These are phyloP conservation scores for Moricandia arvensis DNA, from an alignment of 345 rosid genomes.

Conservation along the genomic window DNA sequence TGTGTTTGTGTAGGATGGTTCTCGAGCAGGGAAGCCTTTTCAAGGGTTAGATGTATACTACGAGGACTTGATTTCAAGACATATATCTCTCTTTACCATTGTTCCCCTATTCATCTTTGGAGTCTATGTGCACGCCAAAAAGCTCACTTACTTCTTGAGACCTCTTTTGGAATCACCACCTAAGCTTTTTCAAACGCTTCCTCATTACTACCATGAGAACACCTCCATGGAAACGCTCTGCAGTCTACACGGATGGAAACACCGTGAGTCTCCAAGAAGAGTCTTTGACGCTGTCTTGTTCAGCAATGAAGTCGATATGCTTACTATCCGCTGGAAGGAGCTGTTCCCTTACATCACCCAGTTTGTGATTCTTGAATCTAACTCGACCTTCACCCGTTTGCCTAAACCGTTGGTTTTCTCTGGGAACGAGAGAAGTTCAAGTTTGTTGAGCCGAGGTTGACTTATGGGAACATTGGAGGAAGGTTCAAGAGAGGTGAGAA, in stretches of 20 bases:
- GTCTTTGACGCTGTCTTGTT: slow-evolving; percentile 87
- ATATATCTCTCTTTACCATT: slow-evolving; percentile 28
- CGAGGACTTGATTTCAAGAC: slow-evolving; percentile 37
- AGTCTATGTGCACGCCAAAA: slow-evolving; percentile 35
- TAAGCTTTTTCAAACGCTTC: slow-evolving; percentile 40
- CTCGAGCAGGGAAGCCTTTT: slow-evolving; percentile 31
- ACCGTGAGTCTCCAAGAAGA: slow-evolving; percentile 79
- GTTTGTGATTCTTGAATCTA: slow-evolving; percentile 87
- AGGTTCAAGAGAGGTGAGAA: slow-evolving; percentile 82
- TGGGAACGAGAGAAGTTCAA: slow-evolving; percentile 51
- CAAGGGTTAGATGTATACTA: slow-evolving; percentile 38
- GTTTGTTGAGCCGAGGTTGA: slow-evolving; percentile 70
- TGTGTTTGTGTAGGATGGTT: slow-evolving; percentile 34
- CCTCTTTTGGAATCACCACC: slow-evolving; percentile 39
- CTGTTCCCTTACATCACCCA: slow-evolving; percentile 74
- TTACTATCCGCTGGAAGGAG: slow-evolving; percentile 85
- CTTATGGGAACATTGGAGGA: slow-evolving; percentile 80
- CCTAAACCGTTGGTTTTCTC: slow-evolving; percentile 66
- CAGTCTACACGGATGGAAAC: slow-evolving; percentile 80
- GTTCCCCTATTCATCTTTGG: slow-evolving; percentile 20
- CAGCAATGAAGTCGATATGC: slow-evolving; percentile 78
- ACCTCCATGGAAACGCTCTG: slow-evolving; percentile 72
- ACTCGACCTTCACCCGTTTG: slow-evolving; percentile 80
- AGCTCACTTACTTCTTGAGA: slow-evolving; percentile 35
- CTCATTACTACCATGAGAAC: slow-evolving; percentile 79